Evolutionary conservation across 768 basidiomycete species (phyloP), one percentile per base, ranked within the genome.

Genomic region (Naganishia antarctica): DNA sequence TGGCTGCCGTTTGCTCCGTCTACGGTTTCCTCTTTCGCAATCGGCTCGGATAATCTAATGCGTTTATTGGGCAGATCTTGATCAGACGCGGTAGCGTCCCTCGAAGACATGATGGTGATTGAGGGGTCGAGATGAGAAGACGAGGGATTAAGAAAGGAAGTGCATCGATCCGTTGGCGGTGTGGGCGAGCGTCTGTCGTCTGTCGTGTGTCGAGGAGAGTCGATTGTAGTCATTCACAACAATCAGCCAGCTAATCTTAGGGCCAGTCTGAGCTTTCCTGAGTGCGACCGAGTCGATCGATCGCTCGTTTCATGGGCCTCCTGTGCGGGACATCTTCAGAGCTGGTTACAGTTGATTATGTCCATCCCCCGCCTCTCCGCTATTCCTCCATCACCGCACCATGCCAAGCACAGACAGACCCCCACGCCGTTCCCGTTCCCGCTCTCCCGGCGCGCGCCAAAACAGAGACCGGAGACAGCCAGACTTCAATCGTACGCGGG

Each of bases 171-270:
- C n/a, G n/a, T n/a, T n/a, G n/a, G n/a, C n/a, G n/a, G n/a, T n/a
- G n/a, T n/a, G n/a, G n/a, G n/a, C n/a, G n/a, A n/a, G n/a, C n/a
- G n/a, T n/a, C n/a, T n/a, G n/a, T n/a, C n/a, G n/a, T n/a, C n/a
- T n/a, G n/a, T n/a, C n/a, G n/a, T n/a, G n/a, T n/a, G n/a, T n/a
- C n/a, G n/a, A n/a, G n/a, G n/a, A n/a, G n/a, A n/a, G n/a, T n/a
- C n/a, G n/a, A n/a, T n/a, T n/a, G n/a, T n/a, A n/a, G n/a, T n/a
- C 21, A n/a, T 26, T 16, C 16, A 29, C 50, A 28, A 51, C 28
- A 57, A 57, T 11, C 43, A 44, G 18, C 43, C n/a, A 57, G 53
- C 53, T 40, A 57, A 57, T 21, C 53, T n/a, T n/a, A n/a, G n/a
- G n/a, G n/a, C n/a, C n/a, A n/a, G n/a, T n/a, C n/a, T n/a, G n/a